A percentile compares a stretch with the other conserved stretches of the same genome.
Evolutionary conservation across 805 yeast genomes (phyloP).

Genomic region (Yamadazyma philogaea): DNA sequence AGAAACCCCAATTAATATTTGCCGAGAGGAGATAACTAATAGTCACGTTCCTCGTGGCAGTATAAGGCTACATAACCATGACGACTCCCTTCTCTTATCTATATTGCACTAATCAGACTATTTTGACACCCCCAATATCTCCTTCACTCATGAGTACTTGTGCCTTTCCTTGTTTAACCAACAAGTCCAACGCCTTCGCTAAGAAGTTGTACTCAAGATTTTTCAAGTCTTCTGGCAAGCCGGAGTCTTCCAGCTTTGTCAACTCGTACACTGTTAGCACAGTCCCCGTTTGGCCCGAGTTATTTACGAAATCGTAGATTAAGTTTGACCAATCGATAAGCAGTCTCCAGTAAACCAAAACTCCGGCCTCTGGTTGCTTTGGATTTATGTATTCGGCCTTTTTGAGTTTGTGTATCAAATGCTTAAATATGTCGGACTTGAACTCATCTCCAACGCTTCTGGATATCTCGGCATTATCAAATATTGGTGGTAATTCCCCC

Average conservation of each 20-base stretch:
- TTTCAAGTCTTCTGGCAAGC: slow-evolving; percentile 54
- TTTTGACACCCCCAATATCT: slow-evolving; percentile 72
- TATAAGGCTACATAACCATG: slow-evolving; percentile 2
- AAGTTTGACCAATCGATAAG: slow-evolving; percentile 38
- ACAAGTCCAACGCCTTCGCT: slow-evolving; percentile 49
- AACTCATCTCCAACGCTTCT: slow-evolving; percentile 55
- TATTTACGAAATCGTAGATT: slow-evolving; percentile 43
- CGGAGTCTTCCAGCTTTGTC: slow-evolving; percentile 57
- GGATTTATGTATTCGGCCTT: slow-evolving; percentile 55
- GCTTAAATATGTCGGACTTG: slow-evolving; percentile 51
- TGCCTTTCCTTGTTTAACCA: slow-evolving; percentile 70
- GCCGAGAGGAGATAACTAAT: slow-evolving; percentile 8
- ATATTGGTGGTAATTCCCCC: slow-evolving; percentile 36
- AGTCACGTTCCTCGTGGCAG: background rate
- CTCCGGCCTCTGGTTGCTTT: slow-evolving; percentile 64
- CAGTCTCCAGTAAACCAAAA: slow-evolving; percentile 58
- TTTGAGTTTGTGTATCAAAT: slow-evolving; percentile 50
- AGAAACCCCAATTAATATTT: slow-evolving; percentile 6
- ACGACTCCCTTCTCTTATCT: background rate
- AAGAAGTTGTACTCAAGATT: slow-evolving; percentile 60
- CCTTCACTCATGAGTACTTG: slow-evolving; percentile 68
- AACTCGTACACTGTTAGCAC: slow-evolving; percentile 83
- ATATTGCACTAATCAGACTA: slow-evolving; percentile 33
- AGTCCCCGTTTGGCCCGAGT: slow-evolving; percentile 72
- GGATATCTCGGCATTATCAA: slow-evolving; percentile 49